A percentile compares a stretch with the other conserved stretches of the same genome.
phyloP scores from a whole-genome alignment of 2,329 filamentous ascomycete species.

The Huntiella moniliformis region DNA sequence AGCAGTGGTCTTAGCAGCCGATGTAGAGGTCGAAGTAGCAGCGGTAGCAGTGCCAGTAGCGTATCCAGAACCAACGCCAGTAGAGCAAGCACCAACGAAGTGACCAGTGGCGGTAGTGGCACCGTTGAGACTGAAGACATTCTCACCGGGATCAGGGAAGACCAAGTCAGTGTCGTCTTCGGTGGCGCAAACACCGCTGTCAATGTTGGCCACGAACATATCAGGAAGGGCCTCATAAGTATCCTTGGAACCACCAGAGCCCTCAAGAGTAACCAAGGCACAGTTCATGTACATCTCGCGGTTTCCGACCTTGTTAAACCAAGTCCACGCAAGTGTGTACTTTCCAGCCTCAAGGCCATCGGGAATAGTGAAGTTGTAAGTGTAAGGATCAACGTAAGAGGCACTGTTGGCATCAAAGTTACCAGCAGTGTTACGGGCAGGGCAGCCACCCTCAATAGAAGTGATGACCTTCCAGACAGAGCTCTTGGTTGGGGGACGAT shows the following conservation, averaged over 20 bases:
- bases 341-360: conserved; percentile 52
- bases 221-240: conserved; percentile 46
- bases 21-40: conserved; percentile 13
- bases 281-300: conserved; percentile 99
- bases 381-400: conserved; percentile 26
- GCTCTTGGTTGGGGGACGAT: conserved; percentile 44
- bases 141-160: conserved; percentile 43
- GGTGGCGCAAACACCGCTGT: conserved; percentile 32
- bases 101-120: conserved; percentile 19
- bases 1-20: conserved; percentile 8
- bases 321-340: conserved; percentile 76
- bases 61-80: conserved; percentile 14
- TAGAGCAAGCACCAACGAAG: conserved; percentile 10
- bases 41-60: conserved; percentile 15
- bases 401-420: conserved; percentile 35
- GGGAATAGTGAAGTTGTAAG: conserved; percentile 55
- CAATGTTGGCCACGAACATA: conserved; percentile 50
- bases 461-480: conserved; percentile 78
- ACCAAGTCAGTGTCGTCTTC: conserved; percentile 29
- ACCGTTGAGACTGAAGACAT: conserved; percentile 30
- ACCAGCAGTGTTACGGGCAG: conserved; percentile 35
- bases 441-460: conserved; percentile 73
- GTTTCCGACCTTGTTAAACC: conserved; percentile 86
- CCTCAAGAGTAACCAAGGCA: conserved; percentile 50
- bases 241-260: conserved; percentile 26